A percentile compares a stretch with the other conserved stretches of the same genome.
Evolutionary conservation across 768 basidiomycete genomes (phyloP).

Genomic region (Lepiota venenata): DNA sequence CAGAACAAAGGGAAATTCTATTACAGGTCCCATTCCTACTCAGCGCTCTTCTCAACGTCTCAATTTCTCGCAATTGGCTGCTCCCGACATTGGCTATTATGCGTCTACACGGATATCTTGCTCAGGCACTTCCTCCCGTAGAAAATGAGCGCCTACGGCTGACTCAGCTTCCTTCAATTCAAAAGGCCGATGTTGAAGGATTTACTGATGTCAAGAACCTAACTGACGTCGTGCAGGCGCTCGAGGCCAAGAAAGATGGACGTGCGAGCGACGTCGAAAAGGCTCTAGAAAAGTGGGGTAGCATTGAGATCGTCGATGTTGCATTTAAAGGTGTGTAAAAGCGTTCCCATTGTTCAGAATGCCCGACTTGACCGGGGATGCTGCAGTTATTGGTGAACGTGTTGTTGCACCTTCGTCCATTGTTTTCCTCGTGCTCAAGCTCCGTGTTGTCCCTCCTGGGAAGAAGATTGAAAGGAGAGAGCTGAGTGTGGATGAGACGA

Average conservation of each 20-base stretch:
- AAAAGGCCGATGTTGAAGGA: conserved; percentile 42
- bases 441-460: conserved; percentile 64
- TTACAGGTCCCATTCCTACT: conserved; percentile 71
- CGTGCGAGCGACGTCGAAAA: conserved; percentile 54
- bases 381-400: conserved; percentile 84
- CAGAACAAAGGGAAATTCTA: conserved; percentile 72
- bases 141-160: conserved; percentile 45
- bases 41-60: conserved; percentile 78
- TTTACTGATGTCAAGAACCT: conserved; percentile 35
- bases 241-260: conserved; percentile 52
- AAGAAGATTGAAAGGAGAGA: conserved; percentile 32
- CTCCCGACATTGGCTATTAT: conserved; percentile 72
- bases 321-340: conserved; percentile 72
- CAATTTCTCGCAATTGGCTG: conserved; percentile 88
- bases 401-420: conserved; percentile 85
- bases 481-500: conserved; percentile 43
- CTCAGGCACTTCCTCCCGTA: conserved; percentile 73
- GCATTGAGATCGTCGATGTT: conserved; percentile 76
- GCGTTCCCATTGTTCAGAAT: neutral
- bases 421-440: conserved; percentile 81
- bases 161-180: conserved; percentile 78
- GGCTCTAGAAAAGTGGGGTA: conserved; percentile 67
- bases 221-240: conserved; percentile 39
- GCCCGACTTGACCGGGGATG: neutral
- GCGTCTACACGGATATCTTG: conserved; percentile 78